Evolutionary conservation across 305 asterid species (phyloP).

Genomic region (Rubia peregrina): DNA sequence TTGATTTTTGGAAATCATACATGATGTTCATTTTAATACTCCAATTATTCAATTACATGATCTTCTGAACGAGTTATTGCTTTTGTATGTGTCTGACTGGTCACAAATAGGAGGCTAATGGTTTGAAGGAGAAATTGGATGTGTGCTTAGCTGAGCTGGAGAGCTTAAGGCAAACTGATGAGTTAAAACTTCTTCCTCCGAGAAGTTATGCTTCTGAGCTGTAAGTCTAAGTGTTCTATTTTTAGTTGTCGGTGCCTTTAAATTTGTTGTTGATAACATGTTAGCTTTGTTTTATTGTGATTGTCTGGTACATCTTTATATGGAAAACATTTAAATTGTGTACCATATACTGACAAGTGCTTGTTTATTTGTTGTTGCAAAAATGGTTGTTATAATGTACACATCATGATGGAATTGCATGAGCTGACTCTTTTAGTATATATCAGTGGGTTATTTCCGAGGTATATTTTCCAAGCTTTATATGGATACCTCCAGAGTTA

Average conservation of each 20-base stretch:
- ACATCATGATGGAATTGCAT: not conserved
- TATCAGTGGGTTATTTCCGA: not conserved
- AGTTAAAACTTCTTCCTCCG: conserved; percentile 44
- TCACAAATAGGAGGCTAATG: conserved; percentile 42
- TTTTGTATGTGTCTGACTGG: not conserved
- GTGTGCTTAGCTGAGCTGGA: conserved; percentile 48
- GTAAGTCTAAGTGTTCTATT: conserved; percentile 36
- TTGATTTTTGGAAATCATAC: not conserved
- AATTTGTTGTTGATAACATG: not conserved
- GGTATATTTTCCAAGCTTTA: not conserved
- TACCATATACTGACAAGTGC: not conserved
- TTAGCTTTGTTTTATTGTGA: not conserved
- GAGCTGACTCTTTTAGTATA: not conserved
- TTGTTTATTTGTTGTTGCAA: not conserved
- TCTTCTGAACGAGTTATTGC: not conserved
- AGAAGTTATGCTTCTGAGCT: conserved; percentile 40
- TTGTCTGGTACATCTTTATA: not conserved
- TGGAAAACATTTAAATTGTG: not conserved
- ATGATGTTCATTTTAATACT: not conserved
- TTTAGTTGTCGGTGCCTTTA: not conserved
- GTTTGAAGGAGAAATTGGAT: conserved; percentile 55
- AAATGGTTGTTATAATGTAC: not conserved
- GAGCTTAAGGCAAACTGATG: conserved; percentile 45
- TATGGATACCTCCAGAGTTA: not conserved
- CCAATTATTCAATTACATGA: not conserved